Conservation (phyloP, 768 basidiomycete species). For the Mrakia frigida region DNA sequence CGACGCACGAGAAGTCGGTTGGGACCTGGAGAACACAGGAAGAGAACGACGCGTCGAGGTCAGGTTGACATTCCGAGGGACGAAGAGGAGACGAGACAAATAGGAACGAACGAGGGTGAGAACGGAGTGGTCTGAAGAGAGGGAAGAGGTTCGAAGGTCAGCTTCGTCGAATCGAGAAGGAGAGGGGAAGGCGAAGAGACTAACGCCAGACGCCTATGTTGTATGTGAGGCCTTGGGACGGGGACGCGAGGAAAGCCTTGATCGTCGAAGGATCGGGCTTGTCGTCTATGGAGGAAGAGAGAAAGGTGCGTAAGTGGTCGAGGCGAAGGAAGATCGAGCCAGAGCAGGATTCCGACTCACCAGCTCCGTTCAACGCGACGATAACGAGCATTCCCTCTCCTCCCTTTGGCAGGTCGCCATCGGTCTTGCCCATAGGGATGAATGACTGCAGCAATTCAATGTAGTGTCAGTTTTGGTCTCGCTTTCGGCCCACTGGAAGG, state of each 20-base stretch:
- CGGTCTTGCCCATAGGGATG: constrained; percentile 73
- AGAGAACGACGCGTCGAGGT: not conserved
- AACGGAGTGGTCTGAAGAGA: constrained; percentile 19
- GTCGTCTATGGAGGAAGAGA: constrained; percentile 59
- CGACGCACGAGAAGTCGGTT: constrained; percentile 63
- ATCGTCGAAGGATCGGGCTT: constrained; percentile 68
- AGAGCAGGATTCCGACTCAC: constrained; percentile 35
- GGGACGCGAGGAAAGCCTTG: constrained; percentile 73
- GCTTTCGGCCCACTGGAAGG: too few species aligned
- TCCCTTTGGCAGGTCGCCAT: constrained; percentile 45
- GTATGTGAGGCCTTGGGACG: constrained; percentile 82
- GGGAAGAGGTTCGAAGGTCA: not conserved
- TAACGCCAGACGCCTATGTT: constrained; percentile 81
- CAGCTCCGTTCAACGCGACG: constrained; percentile 68
- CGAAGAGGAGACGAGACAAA: not conserved
- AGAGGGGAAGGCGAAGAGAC: constrained; percentile 44
- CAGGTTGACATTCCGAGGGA: not conserved
- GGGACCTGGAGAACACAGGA: constrained; percentile 47
- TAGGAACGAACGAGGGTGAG: constrained; percentile 7
- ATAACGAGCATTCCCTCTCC: constrained; percentile 68
- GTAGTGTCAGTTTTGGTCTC: too few species aligned
- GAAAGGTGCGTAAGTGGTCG: constrained; percentile 40
- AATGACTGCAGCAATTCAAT: constrained; percentile 53
- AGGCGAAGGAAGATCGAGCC: not conserved
- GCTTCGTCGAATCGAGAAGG: not conserved